A percentile compares a stretch with the other conserved stretches of the same genome.
Conservation (phyloP, 192 early-diverging fungal species). For the Coemansia sp. region DNA sequence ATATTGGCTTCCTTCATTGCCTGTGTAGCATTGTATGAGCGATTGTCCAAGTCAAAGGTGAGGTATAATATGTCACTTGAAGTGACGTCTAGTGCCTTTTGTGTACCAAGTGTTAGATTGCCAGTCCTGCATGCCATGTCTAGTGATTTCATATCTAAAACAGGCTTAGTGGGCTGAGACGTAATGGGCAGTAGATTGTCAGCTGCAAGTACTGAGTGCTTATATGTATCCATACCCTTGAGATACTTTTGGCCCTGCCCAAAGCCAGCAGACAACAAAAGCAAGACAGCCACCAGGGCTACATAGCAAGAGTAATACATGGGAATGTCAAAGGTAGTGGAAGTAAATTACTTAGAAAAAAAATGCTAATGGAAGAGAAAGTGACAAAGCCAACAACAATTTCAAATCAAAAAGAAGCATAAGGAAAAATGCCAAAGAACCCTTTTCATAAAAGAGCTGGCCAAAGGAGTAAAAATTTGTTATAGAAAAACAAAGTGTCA, state of each 20-base stretch:
- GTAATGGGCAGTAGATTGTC: not conserved
- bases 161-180: not conserved
- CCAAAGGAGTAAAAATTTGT: too few relatives aligned
- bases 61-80: not conserved
- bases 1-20: not conserved
- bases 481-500: too few relatives aligned
- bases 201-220: not conserved
- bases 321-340: not conserved
- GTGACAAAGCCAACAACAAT: not conserved
- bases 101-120: not conserved
- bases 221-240: not conserved
- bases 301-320: not conserved
- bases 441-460: not conserved
- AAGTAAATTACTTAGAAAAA: not conserved
- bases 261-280: not conserved
- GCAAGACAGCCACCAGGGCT: slow-evolving; percentile 1
- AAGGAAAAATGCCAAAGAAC: not conserved
- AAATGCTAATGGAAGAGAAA: not conserved
- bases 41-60: not conserved
- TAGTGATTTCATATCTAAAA: not conserved
- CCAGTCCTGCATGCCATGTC: not conserved
- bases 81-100: not conserved
- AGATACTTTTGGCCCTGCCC: not conserved
- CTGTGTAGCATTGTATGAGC: not conserved
- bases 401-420: not conserved